phyloP scores from a whole-genome alignment of 2,329 filamentous ascomycete species.

The Dendrostoma leiphaemia region DNA sequence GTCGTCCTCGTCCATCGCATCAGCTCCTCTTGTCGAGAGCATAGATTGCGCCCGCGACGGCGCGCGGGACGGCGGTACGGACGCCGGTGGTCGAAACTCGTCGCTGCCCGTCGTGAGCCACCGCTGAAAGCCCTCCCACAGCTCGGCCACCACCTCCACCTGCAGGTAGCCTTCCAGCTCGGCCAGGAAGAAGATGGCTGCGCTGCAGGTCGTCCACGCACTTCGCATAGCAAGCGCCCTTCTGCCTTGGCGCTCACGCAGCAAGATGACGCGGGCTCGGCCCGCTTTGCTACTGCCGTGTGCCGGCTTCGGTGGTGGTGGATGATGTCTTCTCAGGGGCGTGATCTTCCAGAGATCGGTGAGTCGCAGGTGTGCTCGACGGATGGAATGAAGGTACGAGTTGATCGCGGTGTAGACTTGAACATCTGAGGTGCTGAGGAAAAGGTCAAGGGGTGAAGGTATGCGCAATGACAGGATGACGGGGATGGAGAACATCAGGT shows the following conservation, averaged over 20 bases:
- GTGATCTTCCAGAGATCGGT: slow-evolving; percentile 86
- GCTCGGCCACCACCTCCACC: slow-evolving; percentile 78
- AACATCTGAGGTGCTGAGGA: slow-evolving; percentile 74
- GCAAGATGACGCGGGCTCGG: slow-evolving; percentile 55
- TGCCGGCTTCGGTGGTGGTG: slow-evolving; percentile 65
- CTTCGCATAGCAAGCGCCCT: slow-evolving; percentile 70
- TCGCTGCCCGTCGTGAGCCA: slow-evolving; percentile 62
- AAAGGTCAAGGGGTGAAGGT: slow-evolving; percentile 79
- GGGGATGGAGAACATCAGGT: slow-evolving; percentile 77
- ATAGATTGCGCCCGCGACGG: not conserved
- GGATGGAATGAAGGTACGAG: slow-evolving; percentile 81
- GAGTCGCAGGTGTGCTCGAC: slow-evolving; percentile 80
- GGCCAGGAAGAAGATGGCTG: slow-evolving; percentile 83
- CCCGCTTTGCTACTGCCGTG: slow-evolving; percentile 61
- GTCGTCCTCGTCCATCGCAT: slow-evolving; percentile 23
- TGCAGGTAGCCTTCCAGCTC: slow-evolving; percentile 88
- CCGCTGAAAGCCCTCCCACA: slow-evolving; percentile 74
- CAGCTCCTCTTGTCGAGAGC: not conserved
- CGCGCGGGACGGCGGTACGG: slow-evolving; percentile 8
- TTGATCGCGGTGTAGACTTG: slow-evolving; percentile 82
- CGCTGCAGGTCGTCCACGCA: slow-evolving; percentile 86
- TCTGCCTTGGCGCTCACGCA: slow-evolving; percentile 62
- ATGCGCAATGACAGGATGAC: slow-evolving; percentile 70
- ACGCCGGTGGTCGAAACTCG: slow-evolving; percentile 24
- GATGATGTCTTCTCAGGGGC: slow-evolving; percentile 72